These are phyloP conservation scores for Phytophthora crassamura DNA, from an alignment of 352 stramenopile species.

Conservation along the genomic window DNA sequence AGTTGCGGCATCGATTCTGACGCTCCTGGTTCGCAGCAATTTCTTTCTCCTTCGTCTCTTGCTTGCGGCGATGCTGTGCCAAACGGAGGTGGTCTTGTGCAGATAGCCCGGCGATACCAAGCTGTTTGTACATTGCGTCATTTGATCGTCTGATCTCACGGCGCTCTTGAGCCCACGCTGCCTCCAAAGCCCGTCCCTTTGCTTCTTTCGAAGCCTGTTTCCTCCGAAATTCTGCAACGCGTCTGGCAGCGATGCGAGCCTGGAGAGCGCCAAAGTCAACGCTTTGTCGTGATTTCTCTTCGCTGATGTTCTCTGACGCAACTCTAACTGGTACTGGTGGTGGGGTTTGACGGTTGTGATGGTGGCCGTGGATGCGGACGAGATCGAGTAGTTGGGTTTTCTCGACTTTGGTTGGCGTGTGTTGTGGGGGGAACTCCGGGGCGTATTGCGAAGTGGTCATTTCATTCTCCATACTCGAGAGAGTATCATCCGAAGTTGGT, in stretches of 20 bases:
- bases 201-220: slow-evolving; percentile 11
- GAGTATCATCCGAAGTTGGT: slow-evolving; percentile 12
- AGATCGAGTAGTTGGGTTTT: not conserved
- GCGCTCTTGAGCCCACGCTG: slow-evolving; percentile 22
- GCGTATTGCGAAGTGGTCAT: not conserved
- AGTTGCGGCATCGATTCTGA: slow-evolving; percentile 53
- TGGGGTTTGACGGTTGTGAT: slow-evolving; percentile 8
- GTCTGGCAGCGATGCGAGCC: slow-evolving; percentile 29
- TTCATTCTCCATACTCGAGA: slow-evolving; percentile 8
- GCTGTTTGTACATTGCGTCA: slow-evolving; percentile 42
- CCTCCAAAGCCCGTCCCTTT: slow-evolving; percentile 13
- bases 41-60: slow-evolving; percentile 25
- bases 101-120: slow-evolving; percentile 50
- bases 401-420: not conserved
- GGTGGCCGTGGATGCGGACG: slow-evolving; percentile 21
- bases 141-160: slow-evolving; percentile 47
- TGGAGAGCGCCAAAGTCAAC: slow-evolving; percentile 22
- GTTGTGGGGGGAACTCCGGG: not conserved
- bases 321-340: slow-evolving; percentile 8
- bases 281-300: not conserved
- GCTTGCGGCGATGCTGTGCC: slow-evolving; percentile 27
- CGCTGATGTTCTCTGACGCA: not conserved
- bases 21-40: slow-evolving; percentile 23
- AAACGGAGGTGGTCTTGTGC: slow-evolving; percentile 43
- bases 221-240: slow-evolving; percentile 22